Percentiles rank a stretch among this genome's conserved stretches.
Conservation (phyloP, 192 early-diverging fungal genomes). For the Thamnidium elegans region DNA sequence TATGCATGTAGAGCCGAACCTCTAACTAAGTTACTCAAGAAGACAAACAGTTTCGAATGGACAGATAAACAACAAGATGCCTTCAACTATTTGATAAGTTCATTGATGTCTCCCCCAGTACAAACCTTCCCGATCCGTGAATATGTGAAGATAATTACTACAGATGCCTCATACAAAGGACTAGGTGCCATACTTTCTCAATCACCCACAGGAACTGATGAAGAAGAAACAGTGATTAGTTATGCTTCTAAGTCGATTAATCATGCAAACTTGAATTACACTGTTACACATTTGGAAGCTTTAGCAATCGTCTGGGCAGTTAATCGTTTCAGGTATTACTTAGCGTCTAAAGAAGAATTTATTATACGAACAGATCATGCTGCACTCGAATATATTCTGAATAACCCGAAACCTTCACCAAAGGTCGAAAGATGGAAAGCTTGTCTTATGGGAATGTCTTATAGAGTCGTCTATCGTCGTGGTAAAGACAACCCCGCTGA, state of each 20-base stretch:
- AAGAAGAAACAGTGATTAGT: neutral
- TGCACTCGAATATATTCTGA: neutral
- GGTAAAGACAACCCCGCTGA: neutral
- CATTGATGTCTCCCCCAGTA: neutral
- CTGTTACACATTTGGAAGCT: neutral
- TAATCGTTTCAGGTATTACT: neutral
- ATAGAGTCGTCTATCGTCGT: neutral
- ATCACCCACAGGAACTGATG: neutral
- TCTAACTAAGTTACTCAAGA: conserved; percentile 26
- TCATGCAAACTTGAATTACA: neutral
- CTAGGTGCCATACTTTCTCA: neutral
- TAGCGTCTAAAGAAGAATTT: neutral
- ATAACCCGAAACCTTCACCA: neutral
- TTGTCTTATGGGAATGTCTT: neutral
- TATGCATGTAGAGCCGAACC: conserved; percentile 23
- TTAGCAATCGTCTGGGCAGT: conserved; percentile 3
- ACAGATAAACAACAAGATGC: neutral
- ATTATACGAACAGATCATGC: neutral
- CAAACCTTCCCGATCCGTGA: neutral
- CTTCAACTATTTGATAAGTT: neutral
- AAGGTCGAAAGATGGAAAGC: neutral
- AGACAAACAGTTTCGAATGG: conserved; percentile 27
- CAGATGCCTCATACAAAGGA: conserved; percentile 8
- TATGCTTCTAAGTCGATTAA: neutral
- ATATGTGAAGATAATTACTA: conserved; percentile 7